Conservation (phyloP, 2,329 filamentous ascomycete species). For the Exserohilum turcica region DNA sequence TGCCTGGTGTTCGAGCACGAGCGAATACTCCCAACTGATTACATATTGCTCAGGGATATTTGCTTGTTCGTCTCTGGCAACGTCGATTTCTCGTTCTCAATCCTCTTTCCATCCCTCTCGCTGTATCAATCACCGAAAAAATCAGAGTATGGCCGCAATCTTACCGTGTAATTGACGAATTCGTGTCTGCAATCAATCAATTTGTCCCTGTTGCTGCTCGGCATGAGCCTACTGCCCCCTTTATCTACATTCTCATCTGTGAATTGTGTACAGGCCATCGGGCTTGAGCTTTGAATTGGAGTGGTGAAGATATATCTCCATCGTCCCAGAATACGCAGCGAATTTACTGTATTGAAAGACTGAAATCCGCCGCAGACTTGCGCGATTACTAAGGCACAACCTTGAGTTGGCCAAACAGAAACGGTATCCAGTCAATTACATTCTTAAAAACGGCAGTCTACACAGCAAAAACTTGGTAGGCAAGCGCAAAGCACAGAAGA, state of each 20-base stretch:
- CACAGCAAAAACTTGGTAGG: not conserved
- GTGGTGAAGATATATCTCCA: constrained; percentile 75
- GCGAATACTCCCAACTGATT: too few relatives aligned
- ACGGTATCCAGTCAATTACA: constrained; percentile 72
- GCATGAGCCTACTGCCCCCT: constrained; percentile 56
- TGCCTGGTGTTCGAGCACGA: too few relatives aligned
- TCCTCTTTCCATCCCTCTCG: constrained; percentile 57
- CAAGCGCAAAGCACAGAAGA: not conserved
- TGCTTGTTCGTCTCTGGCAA: too few relatives aligned
- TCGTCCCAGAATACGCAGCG: constrained; percentile 66
- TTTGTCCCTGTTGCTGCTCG: constrained; percentile 62
- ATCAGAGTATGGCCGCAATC: constrained; percentile 66
- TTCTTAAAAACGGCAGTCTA: constrained; percentile 70
- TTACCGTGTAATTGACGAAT: constrained; percentile 69
- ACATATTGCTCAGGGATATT: too few relatives aligned
- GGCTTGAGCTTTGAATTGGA: constrained; percentile 68
- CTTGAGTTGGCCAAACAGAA: constrained; percentile 70
- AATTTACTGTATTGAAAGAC: constrained; percentile 70
- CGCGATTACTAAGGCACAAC: constrained; percentile 65
- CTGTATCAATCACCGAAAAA: constrained; percentile 68
- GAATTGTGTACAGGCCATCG: constrained; percentile 67
- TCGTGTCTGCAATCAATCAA: constrained; percentile 73
- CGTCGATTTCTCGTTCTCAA: constrained; percentile 25
- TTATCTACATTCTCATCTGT: constrained; percentile 52
- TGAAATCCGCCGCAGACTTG: constrained; percentile 69